Conservation (phyloP, 805 yeast genomes). For the Cyberlindnera japonica region DNA sequence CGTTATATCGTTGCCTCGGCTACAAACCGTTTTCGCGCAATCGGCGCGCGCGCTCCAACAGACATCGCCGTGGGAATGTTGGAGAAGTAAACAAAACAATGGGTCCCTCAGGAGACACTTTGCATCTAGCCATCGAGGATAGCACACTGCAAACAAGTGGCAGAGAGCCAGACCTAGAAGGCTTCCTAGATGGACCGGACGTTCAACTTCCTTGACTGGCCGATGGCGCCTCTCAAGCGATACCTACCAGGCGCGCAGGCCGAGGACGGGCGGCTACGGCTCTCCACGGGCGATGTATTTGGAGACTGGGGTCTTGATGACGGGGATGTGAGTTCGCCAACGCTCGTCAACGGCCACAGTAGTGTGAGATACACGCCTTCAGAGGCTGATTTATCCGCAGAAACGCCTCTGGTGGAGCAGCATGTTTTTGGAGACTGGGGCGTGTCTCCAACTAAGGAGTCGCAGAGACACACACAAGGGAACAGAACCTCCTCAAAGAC, state of each 20-base stretch:
- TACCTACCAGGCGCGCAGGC: conserved; percentile 17
- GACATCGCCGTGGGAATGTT: not conserved
- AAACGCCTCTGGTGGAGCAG: conserved; percentile 3
- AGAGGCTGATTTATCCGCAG: conserved; percentile 11
- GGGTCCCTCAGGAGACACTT: not conserved
- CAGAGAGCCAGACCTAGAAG: not conserved
- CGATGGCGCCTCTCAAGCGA: conserved; percentile 23
- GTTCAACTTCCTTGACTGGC: conserved; percentile 20
- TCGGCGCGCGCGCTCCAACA: not conserved
- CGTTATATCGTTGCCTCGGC: conserved; percentile 7
- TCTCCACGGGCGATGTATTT: conserved; percentile 9
- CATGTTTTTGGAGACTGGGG: conserved; percentile 19
- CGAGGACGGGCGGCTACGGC: not conserved
- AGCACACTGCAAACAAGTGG: not conserved
- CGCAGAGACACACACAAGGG: not conserved
- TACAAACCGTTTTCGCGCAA: not conserved
- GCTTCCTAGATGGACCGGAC: conserved; percentile 5
- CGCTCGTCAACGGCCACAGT: conserved; percentile 22
- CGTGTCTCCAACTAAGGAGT: conserved; percentile 12
- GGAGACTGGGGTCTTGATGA: conserved; percentile 29
- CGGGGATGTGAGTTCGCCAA: conserved; percentile 24
- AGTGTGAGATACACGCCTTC: conserved; percentile 7
- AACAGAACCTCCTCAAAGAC: not conserved
- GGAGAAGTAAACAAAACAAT: conserved; percentile 3
- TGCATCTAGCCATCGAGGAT: not conserved